phyloP scores from a whole-genome alignment of 805 yeast genomes.

The Kazachstania psychrophila region DNA sequence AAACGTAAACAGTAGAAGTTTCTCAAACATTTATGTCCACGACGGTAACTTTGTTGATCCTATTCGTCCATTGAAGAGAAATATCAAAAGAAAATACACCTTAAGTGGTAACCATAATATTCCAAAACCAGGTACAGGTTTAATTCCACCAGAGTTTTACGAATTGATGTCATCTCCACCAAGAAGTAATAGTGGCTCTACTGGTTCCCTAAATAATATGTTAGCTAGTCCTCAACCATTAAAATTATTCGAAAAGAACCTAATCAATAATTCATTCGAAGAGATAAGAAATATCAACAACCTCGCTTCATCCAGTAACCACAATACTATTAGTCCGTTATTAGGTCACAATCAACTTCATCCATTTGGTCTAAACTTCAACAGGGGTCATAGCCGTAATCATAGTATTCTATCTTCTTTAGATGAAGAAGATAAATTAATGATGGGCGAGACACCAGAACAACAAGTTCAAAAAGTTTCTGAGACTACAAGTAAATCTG shows the following conservation, averaged over 20 bases:
- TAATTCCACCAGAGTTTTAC: conserved; percentile 31
- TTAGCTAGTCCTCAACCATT: neutral
- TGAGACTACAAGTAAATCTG: too few species aligned
- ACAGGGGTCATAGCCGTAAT: too few species aligned
- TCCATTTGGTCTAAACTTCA: conserved; percentile 10
- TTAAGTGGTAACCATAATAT: neutral
- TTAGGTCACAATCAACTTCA: conserved; percentile 6
- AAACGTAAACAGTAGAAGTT: conserved; percentile 5
- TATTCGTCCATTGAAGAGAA: conserved; percentile 1
- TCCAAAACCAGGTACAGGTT: conserved; percentile 11
- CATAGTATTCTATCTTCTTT: conserved; percentile 2
- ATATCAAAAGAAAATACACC: conserved; percentile 1
- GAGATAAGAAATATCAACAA: conserved; percentile 15
- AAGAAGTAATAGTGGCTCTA: conserved; percentile 26
- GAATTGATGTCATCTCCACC: conserved; percentile 29
- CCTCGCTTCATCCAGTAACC: too few species aligned
- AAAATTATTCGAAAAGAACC: conserved; percentile 17
- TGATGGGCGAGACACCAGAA: conserved; percentile 17
- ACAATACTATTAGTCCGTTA: neutral
- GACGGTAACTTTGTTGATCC: conserved; percentile 26
- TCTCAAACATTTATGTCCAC: conserved; percentile 28
- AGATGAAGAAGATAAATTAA: conserved; percentile 27
- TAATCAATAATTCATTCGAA: conserved; percentile 26
- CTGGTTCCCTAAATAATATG: conserved; percentile 16
- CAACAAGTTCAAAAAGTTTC: neutral